Evolutionary conservation across 306 rosid genomes (phyloP), one percentile per base, ranked within the genome.

Genomic region (Begonia fuchsioides): DNA sequence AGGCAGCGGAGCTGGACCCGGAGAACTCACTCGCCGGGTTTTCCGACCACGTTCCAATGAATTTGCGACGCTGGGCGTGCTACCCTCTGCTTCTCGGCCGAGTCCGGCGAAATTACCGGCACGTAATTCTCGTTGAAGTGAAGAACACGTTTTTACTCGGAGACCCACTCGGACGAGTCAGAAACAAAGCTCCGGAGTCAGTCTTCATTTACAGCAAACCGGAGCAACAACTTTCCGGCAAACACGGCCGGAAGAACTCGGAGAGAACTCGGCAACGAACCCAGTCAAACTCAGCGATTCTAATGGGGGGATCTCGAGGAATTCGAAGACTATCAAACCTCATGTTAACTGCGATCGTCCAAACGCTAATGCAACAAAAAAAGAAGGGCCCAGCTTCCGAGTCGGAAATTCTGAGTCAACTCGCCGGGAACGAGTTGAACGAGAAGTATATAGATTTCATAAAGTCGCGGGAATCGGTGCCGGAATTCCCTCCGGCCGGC

Each of bases 11-110:
- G 43, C 83, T 90, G 15, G 98, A 90, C 64, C 80, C 98, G 17
- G 98, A 84, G 67, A 79, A 84, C 69, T 76, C 95, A 14, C 87
- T 90, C 5, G 32, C 85, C 11, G 98, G 98, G 13, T 90, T 90
- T 50, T 38, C 77, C 0, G 81, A 76, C 64, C 69, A 63, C 47
- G 68, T 71, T 11, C 79, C 90, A 3, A 63, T 85, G 69, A 59
- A 68, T 46, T 51, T 90, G 43, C 55, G 95, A 6, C 66, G 95
- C 17, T 90, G 98, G 98, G 92, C 94, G 1, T 90, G 94, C 44
- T 90, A 81, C 56, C 87, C 93, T 6, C 76, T 90, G 95, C 66
- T 84, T 2, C 76, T 90, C 10, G 95, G 94, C 38, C 92, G 98
- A 39, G 75, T 85, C 19, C 62, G 88, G n/a, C 71, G 74, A 11